These are phyloP conservation scores for Trichoderma aggressivum DNA, from an alignment of 2,329 filamentous ascomycete genomes.

Conservation along the genomic window DNA sequence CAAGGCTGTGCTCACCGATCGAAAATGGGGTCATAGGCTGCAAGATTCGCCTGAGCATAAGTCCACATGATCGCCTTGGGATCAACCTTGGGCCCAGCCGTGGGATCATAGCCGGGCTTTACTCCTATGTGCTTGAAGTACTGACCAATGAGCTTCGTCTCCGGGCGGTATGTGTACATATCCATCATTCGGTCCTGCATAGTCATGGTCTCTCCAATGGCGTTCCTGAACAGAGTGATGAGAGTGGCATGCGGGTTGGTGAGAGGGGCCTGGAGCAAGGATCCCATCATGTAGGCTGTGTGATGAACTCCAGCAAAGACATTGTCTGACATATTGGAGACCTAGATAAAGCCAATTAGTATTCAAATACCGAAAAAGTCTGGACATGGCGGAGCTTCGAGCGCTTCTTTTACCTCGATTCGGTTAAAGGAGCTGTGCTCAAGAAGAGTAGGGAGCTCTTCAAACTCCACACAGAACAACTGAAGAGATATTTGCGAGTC, in stretches of 20 bases:
- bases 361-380: not conserved
- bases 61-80: not conserved
- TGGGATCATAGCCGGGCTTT: not conserved
- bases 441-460: not conserved
- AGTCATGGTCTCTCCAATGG: not conserved
- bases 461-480: not conserved
- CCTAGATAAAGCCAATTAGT: not conserved
- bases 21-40: not conserved
- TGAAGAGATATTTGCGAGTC: not conserved
- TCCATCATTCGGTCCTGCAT: not conserved
- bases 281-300: not conserved
- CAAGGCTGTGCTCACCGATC: not conserved
- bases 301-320: not conserved
- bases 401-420: not conserved
- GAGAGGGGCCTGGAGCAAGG: not conserved
- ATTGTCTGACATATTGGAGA: not conserved
- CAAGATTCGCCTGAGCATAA: not conserved
- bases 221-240: constrained; percentile 9
- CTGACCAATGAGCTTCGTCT: not conserved
- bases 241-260: constrained; percentile 2
- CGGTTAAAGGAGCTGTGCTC: not conserved
- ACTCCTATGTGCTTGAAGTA: no score
- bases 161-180: not conserved
- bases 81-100: no score
- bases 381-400: not conserved